Conservation (phyloP, 805 yeast species). For the Lachancea lanzarotensis region DNA sequence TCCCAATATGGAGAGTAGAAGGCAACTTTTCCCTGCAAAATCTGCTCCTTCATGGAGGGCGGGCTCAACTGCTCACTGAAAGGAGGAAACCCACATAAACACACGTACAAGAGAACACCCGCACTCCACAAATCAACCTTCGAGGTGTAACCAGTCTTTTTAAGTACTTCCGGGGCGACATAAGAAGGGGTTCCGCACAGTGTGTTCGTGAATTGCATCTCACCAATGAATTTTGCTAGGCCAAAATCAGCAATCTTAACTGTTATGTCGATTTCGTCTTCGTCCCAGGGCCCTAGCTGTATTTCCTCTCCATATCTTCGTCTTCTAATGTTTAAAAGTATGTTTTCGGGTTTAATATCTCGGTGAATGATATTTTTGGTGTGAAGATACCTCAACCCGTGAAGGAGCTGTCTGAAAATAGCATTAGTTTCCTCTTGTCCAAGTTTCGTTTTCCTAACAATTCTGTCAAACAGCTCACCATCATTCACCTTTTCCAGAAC, state of each 20-base stretch:
- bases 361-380: constrained; percentile 66
- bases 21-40: constrained; percentile 57
- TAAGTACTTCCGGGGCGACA: constrained; percentile 74
- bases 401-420: constrained; percentile 55
- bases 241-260: constrained; percentile 87
- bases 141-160: constrained; percentile 53
- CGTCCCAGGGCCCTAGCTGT: constrained; percentile 39
- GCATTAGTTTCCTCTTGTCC: constrained; percentile 57
- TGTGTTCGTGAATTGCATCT: constrained; percentile 65
- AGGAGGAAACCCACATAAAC: constrained; percentile 81
- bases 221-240: constrained; percentile 54
- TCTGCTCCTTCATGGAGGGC: constrained; percentile 71
- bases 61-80: constrained; percentile 79
- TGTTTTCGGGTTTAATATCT: constrained; percentile 75
- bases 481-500: constrained; percentile 68
- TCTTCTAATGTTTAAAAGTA: constrained; percentile 47
- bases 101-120: constrained; percentile 71
- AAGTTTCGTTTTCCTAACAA: constrained; percentile 56
- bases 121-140: constrained; percentile 79
- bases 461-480: constrained; percentile 71
- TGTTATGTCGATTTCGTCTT: constrained; percentile 50
- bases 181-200: constrained; percentile 84
- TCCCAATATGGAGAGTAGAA: constrained; percentile 81
- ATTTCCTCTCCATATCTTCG: constrained; percentile 28
- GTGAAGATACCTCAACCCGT: constrained; percentile 63